Percentiles rank a stretch among this genome's conserved stretches.
Evolutionary conservation across 257 asterid genomes (phyloP).

Genomic region (Asclepias syriaca): DNA sequence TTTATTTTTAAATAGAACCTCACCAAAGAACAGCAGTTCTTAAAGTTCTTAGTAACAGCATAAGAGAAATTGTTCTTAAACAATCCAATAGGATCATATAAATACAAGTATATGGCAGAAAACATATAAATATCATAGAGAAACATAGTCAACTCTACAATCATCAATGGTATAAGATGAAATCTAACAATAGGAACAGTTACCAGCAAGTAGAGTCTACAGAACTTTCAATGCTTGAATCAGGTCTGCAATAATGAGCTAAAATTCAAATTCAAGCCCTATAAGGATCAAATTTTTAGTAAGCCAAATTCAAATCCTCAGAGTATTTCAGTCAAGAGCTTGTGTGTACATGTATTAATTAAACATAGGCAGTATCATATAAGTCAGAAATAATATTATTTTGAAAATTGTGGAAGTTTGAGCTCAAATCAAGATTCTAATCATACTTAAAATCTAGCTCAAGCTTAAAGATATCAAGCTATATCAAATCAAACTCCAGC

Average conservation of each 20-base stretch:
- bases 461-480: background rate
- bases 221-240: too few species aligned
- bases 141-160: background rate
- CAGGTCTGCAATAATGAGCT: background rate
- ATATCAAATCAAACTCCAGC: background rate
- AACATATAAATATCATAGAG: background rate
- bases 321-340: background rate
- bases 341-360: too few species aligned
- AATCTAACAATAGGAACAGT: background rate
- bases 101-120: background rate
- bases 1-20: background rate
- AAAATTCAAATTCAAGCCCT: background rate
- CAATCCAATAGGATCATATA: background rate
- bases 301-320: too few species aligned
- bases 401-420: too few species aligned
- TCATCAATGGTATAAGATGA: background rate
- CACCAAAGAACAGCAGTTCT: background rate
- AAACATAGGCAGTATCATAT: background rate
- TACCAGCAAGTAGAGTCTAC: background rate
- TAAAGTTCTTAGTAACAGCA: background rate
- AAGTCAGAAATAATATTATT: too few species aligned
- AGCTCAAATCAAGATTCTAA: background rate
- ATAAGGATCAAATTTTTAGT: background rate
- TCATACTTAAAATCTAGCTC: background rate
- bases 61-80: background rate